A percentile compares a stretch with the other conserved stretches of the same genome.
Conservation (phyloP, 257 asterid species). For the Verbascum thapsus region DNA sequence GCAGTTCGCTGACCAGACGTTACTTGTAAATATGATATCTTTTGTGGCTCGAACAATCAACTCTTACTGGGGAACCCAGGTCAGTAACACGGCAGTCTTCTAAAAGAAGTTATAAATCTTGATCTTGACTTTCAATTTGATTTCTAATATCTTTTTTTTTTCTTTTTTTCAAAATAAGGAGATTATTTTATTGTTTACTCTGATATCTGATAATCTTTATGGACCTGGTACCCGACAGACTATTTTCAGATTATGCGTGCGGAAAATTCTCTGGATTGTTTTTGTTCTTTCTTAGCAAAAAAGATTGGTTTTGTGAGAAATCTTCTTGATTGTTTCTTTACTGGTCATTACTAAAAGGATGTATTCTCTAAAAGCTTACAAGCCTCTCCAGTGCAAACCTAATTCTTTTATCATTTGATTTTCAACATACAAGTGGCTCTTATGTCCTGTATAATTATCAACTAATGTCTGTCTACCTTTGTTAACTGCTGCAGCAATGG, state of each 20-base stretch:
- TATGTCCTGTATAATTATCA: constrained; percentile 5
- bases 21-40: constrained; percentile 79
- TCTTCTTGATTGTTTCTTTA: not conserved
- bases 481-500: constrained; percentile 79
- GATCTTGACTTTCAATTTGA: not conserved
- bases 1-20: constrained; percentile 63
- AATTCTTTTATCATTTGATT: not conserved
- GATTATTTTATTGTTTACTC: not conserved
- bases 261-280: not conserved
- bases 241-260: not conserved
- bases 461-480: constrained; percentile 28
- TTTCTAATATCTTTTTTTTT: too few relatives aligned
- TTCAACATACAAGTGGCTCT: not conserved
- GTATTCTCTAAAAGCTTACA: too few relatives aligned
- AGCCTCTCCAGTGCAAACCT: too few relatives aligned
- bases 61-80: constrained; percentile 99
- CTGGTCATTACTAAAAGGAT: not conserved
- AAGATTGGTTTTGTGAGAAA: not conserved
- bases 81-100: constrained; percentile 26
- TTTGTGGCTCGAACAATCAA: constrained; percentile 83
- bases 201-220: not conserved
- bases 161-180: not conserved
- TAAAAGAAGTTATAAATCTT: not conserved
- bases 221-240: not conserved
- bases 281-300: not conserved